Conservation (phyloP, 2,329 filamentous ascomycete species). For the Periconia digitata region DNA sequence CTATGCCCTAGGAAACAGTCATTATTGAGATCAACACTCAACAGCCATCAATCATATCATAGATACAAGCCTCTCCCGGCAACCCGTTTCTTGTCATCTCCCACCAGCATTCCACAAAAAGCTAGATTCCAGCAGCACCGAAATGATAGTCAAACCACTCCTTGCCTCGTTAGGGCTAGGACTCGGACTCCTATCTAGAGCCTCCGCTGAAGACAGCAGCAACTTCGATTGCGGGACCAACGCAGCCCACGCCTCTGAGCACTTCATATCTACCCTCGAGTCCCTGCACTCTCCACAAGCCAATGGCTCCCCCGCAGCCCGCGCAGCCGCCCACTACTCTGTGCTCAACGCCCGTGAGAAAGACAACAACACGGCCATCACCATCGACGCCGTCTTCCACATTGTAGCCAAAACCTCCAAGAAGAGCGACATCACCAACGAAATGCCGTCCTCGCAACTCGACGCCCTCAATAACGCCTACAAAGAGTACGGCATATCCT, state of each 20-base stretch:
- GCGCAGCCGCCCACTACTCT: conserved; percentile 16
- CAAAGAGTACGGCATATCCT: conserved; percentile 54
- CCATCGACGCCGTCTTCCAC: conserved; percentile 49
- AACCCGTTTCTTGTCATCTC: not conserved
- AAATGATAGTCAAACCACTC: conserved; percentile 31
- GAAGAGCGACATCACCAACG: conserved; percentile 42
- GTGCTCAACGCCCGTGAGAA: conserved; percentile 19
- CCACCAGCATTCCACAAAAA: conserved; percentile 21
- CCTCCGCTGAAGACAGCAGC: conserved; percentile 20
- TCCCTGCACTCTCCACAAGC: conserved; percentile 31
- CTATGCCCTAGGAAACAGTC: conserved; percentile 8
- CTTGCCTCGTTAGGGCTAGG: conserved; percentile 29
- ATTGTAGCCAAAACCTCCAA: conserved; percentile 44
- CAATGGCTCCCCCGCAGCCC: conserved; percentile 29
- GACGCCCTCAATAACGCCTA: conserved; percentile 48
- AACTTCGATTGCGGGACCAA: conserved; percentile 49
- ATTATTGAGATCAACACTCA: conserved; percentile 8
- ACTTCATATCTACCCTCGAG: conserved; percentile 44
- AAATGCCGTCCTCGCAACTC: conserved; percentile 44
- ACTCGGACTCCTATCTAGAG: conserved; percentile 17
- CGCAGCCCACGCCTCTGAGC: conserved; percentile 35
- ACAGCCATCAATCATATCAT: conserved; percentile 10
- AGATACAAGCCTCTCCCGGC: not conserved
- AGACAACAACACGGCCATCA: conserved; percentile 32
- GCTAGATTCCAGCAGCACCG: conserved; percentile 3